Conservation (phyloP, 2,329 filamentous ascomycete genomes). For the Plectosphaerella cucumerina region DNA sequence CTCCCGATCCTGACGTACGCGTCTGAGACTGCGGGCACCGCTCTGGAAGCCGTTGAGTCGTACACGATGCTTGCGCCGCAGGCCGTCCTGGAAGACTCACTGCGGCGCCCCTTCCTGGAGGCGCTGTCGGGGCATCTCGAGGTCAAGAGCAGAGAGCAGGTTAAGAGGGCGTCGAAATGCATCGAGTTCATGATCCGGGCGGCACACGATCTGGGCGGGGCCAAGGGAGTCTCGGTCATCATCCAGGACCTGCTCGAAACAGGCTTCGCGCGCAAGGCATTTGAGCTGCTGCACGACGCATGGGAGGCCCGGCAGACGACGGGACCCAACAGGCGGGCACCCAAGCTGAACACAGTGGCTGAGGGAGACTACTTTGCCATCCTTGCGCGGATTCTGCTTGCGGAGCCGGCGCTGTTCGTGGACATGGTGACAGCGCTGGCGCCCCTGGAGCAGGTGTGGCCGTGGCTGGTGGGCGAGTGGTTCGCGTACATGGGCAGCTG, state of each 20-base stretch:
- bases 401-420: slow-evolving; percentile 65
- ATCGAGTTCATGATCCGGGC: slow-evolving; percentile 63
- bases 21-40: slow-evolving; percentile 57
- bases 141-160: slow-evolving; percentile 52
- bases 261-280: slow-evolving; percentile 58
- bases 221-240: slow-evolving; percentile 57
- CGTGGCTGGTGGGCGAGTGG: slow-evolving; percentile 59
- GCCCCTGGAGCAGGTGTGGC: slow-evolving; percentile 48
- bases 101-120: slow-evolving; percentile 44
- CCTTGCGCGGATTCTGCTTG: slow-evolving; percentile 72
- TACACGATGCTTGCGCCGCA: slow-evolving; percentile 68
- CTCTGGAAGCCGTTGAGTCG: slow-evolving; percentile 62
- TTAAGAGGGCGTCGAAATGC: slow-evolving; percentile 53
- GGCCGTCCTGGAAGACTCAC: slow-evolving; percentile 56
- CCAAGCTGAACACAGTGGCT: slow-evolving; percentile 67
- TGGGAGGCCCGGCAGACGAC: slow-evolving; percentile 76
- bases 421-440: slow-evolving; percentile 47
- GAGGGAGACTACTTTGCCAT: slow-evolving; percentile 85
- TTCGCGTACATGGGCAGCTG: slow-evolving; percentile 67
- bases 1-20: slow-evolving; percentile 65
- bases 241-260: slow-evolving; percentile 61
- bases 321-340: slow-evolving; percentile 69
- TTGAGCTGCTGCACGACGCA: slow-evolving; percentile 63
- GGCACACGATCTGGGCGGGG: slow-evolving; percentile 58
- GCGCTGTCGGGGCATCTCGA: slow-evolving; percentile 47